Evolutionary conservation across 192 early-diverging fungal genomes (phyloP), one percentile per base, ranked within the genome.

Genomic region (Dispira simplex): DNA sequence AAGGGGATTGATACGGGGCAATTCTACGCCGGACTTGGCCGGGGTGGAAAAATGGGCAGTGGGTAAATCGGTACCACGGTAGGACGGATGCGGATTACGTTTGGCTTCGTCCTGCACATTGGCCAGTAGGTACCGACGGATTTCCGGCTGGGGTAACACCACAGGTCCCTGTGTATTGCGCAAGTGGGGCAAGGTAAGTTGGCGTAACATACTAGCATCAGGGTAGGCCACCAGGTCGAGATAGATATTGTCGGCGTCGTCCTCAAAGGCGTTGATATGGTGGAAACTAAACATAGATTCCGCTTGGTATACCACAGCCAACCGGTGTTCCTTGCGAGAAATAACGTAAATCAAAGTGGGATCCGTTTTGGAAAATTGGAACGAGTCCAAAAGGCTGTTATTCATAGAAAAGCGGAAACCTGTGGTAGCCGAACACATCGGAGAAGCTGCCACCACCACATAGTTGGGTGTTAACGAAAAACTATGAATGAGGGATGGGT

Each of bases 381-480:
- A 77, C 3, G 87, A 79, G 49, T 89, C 84, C 45, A 87, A 66
- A n/a, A 89, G 71, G 25, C 79, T 85, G 63, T 83, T 81, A 45
- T 78, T 73, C 86, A 86, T 89, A 21, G 82, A 75, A 65, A 82
- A 86, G 53, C 79, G 78, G 46, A 82, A 66, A 54, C 86, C 83
- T 39, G 79, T 78, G n/a, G 81, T 69, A 18, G 82, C 73, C 18
- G 76, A 73, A 13, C 75, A 70, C 55, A 87, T 75, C 18, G 90
- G 87, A 59, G 75, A 85, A 8, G 83, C 67, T 12, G 83, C 85
- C 46, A 90, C 71, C 27, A 92, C 71, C 10, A 92, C 77, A 65
- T 89, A 90, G 43, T 81, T 74, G 10, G 74, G 79, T 0, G 90
- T 92, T 25, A 87, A 69, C 0, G 83, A 76, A 73, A 92, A 90